phyloP scores from a whole-genome alignment of 148 eudicot species.

The Chenopodium quinoa region DNA sequence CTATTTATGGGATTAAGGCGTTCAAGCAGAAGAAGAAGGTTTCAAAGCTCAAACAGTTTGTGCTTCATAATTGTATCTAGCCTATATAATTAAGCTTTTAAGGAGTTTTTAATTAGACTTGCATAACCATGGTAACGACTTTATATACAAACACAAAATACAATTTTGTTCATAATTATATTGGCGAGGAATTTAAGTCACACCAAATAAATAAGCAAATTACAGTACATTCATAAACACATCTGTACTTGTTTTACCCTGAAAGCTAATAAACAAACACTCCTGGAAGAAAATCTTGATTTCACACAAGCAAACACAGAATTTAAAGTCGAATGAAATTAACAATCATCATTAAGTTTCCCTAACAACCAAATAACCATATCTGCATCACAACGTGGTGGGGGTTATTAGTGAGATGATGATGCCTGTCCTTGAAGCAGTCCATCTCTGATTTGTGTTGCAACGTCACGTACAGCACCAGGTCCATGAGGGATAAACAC shows the following conservation, averaged over 20 bases:
- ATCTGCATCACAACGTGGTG: conserved; percentile 1
- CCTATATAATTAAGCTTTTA: no score
- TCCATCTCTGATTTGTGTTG: conserved; percentile 44
- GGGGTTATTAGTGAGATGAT: not conserved
- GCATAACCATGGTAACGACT: no score
- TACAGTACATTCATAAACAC: not conserved
- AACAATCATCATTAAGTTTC: not conserved
- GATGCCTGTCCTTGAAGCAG: conserved; percentile 34
- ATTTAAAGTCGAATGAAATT: not conserved
- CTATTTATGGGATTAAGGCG: no score
- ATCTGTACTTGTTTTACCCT: not conserved
- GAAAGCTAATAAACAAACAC: not conserved
- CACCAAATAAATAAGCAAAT: not conserved
- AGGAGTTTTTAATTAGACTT: no score
- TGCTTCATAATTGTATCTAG: no score
- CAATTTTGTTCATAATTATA: no score
- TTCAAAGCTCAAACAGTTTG: no score
- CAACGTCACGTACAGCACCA: conserved; percentile 44
- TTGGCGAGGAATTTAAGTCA: no score
- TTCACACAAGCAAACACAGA: not conserved
- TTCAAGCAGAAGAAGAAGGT: no score
- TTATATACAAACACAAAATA: no score
- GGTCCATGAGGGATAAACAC: conserved; percentile 51
- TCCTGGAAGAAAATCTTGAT: no score
- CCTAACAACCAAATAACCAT: not conserved